These are phyloP conservation scores for Salicornia ramosissima DNA, from an alignment of 148 eudicot genomes.

Conservation along the genomic window DNA sequence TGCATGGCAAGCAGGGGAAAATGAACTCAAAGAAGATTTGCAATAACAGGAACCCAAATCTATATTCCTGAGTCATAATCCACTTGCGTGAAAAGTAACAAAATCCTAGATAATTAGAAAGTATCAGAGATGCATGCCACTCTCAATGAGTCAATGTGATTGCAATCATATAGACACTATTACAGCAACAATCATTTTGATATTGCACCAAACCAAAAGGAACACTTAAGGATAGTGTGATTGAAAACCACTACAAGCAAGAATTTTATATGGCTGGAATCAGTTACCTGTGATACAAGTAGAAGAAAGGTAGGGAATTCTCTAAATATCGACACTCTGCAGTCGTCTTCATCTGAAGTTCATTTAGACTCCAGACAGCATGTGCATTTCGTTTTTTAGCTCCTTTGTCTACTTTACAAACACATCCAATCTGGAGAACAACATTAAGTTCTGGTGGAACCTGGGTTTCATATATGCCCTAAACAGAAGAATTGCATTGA, in stretches of 20 bases:
- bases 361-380: conserved; percentile 73
- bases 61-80: not conserved
- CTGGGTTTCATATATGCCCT: conserved; percentile 96
- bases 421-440: conserved; percentile 87
- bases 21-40: not conserved
- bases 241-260: not conserved
- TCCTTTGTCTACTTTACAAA: conserved; percentile 80
- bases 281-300: conserved; percentile 85
- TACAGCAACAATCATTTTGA: not conserved
- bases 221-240: not conserved
- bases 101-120: not conserved
- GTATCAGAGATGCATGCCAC: not conserved
- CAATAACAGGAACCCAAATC: not conserved
- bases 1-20: not conserved
- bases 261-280: conserved; percentile 1
- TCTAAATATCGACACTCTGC: conserved; percentile 84
- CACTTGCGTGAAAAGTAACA: not conserved
- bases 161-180: not conserved
- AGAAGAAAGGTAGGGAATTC: conserved; percentile 65
- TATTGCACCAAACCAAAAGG: not conserved
- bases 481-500: conserved; percentile 23
- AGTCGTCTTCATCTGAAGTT: conserved; percentile 91
- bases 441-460: conserved; percentile 70
- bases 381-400: conserved; percentile 66
- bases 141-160: not conserved